Evolutionary conservation across 75 land plant species (phyloP), one percentile per base, ranked within the genome.

Genomic region (Sequoia sempervirens): DNA sequence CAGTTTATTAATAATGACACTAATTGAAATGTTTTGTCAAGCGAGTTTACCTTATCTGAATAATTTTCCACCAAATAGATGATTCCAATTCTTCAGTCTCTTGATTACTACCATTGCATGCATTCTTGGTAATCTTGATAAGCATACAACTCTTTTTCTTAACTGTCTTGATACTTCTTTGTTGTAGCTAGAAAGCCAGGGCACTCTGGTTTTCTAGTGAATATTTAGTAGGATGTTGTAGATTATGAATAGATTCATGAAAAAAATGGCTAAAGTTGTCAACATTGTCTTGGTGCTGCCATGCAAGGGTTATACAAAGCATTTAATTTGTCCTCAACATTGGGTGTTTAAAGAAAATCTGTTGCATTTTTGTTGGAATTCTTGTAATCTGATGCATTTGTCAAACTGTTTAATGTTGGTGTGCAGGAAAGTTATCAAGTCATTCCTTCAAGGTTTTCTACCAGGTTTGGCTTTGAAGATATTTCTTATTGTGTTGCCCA

Each of bases 371-470:
- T 78, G 2, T 26, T 78, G 52, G 13, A 10, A 26, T 78, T 78
- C 80, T 45, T 78, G 46, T 28, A 78, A 45, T 40, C n/a, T 78
- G 80, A 78, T 78, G 30, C 45, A 45, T 78, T 78, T 78, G 32
- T 12, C 30, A 78, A 78, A 78, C 28, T 78, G 61, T 52, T 37
- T 28, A 50, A 78, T 47, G 8, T 38, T 84, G 56, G 32, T 54
- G 20, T 73, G 81, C 94, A 92, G 95, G 89, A 84, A 76, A 13
- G 47, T 90, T 43, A 43, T 93, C 70, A 90, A 86, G 56, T 87
- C 90, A 5, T 84, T 93, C 70, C 70, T 93, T 43, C 94, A 89
- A 83, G 95, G 95, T 20, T 93, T 92, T 86, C 84, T 93, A 69
- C 94, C 95, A 70, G 91, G 89, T 43, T 53, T 93, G n/a, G 92